These are phyloP conservation scores for Conticribra weissflogii DNA, from an alignment of 108 stramenopile genomes.

Conservation along the genomic window DNA sequence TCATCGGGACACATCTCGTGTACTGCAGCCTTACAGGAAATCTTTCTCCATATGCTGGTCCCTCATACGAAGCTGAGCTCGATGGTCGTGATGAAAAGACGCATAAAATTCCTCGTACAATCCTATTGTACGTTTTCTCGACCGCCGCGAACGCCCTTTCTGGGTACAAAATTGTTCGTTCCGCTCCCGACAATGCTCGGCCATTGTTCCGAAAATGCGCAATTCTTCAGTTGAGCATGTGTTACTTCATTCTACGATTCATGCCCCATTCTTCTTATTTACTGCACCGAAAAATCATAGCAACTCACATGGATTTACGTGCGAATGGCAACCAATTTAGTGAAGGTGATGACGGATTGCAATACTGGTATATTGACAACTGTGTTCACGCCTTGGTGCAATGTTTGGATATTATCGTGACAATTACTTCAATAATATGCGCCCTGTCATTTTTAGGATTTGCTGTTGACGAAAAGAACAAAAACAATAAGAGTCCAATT, in stretches of 20 bases:
- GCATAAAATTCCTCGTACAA: no score
- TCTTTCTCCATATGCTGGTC: no score
- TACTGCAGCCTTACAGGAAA: not conserved
- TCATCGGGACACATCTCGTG: constrained; percentile 5
- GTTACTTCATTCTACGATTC: constrained; percentile 19
- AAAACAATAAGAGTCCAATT: not conserved
- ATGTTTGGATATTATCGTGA: not conserved
- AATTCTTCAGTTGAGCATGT: constrained; percentile 9
- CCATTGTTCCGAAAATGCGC: constrained; percentile 7
- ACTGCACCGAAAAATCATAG: no score
- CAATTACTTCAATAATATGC: not conserved
- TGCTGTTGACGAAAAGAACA: not conserved
- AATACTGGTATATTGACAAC: not conserved
- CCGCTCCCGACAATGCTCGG: not conserved
- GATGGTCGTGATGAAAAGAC: not conserved
- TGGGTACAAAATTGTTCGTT: not conserved
- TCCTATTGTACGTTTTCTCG: constrained; percentile 3
- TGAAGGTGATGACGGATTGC: no score
- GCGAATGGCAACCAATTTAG: no score
- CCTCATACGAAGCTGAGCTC: not conserved
- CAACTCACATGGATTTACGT: no score
- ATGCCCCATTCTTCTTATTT: constrained; percentile 1
- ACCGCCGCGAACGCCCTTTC: constrained; percentile 5
- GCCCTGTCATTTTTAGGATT: constrained; percentile 2
- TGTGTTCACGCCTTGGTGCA: not conserved